These are phyloP conservation scores for Mrakia gelida DNA, from an alignment of 768 basidiomycete genomes.

Conservation along the genomic window DNA sequence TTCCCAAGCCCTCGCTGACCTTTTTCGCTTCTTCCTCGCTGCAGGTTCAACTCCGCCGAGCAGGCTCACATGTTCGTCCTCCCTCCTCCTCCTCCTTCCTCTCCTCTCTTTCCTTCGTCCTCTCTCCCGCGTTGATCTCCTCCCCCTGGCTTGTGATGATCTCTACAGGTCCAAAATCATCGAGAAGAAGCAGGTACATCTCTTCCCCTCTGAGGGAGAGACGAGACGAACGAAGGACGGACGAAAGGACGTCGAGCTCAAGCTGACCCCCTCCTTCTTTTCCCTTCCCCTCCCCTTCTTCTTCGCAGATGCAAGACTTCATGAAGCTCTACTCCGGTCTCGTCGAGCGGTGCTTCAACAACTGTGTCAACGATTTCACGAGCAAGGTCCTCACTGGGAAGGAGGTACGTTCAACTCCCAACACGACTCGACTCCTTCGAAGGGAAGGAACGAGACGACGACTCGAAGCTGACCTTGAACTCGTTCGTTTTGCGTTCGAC, in stretches of 20 bases:
- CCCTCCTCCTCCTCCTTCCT: neutral
- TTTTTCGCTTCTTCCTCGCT: neutral
- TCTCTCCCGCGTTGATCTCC: too few species aligned
- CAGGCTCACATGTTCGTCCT: constrained; percentile 74
- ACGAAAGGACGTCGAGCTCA: neutral
- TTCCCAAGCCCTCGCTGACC: neutral
- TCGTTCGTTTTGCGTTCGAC: constrained; percentile 12
- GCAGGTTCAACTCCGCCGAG: constrained; percentile 70
- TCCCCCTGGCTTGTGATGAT: too few species aligned
- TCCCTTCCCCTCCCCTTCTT: neutral
- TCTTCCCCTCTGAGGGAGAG: too few species aligned
- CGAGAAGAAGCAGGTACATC: constrained; percentile 98
- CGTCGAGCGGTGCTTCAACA: constrained; percentile 91
- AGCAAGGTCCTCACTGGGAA: constrained; percentile 87
- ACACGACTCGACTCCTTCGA: neutral
- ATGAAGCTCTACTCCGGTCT: constrained; percentile 88
- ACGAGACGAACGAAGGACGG: too few species aligned
- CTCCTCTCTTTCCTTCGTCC: too few species aligned
- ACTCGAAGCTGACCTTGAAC: neutral
- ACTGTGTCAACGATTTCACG: constrained; percentile 95
- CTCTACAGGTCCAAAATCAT: constrained; percentile 56
- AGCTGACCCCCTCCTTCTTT: constrained; percentile 2
- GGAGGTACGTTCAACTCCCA: constrained; percentile 62
- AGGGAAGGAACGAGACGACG: neutral
- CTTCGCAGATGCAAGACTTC: constrained; percentile 91